These are phyloP conservation scores for Neoscytalidium dimidiatum DNA, from an alignment of 2,329 filamentous ascomycete species.

Conservation along the genomic window DNA sequence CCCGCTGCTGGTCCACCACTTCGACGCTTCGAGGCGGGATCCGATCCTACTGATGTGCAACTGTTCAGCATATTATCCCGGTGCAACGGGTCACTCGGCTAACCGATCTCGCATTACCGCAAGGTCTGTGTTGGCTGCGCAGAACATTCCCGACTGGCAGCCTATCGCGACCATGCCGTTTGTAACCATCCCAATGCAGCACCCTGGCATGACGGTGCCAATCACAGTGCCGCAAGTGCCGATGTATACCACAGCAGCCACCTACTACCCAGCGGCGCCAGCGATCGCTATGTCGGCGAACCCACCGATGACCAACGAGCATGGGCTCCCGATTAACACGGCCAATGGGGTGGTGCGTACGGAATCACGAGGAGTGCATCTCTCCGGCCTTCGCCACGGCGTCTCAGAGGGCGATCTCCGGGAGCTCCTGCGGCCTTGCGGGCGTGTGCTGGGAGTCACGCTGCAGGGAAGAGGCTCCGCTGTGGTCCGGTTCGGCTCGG, in stretches of 20 bases:
- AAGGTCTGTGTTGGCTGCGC: conserved; percentile 23
- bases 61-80: conserved; percentile 32
- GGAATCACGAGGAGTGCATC: conserved; percentile 40
- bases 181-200: neutral
- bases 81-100: conserved; percentile 31
- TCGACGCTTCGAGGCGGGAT: conserved; percentile 24
- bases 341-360: conserved; percentile 37
- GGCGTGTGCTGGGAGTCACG: conserved; percentile 28
- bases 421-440: conserved; percentile 29
- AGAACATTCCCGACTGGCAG: neutral
- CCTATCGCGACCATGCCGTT: neutral
- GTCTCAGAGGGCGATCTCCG: conserved; percentile 30
- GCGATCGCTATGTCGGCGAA: neutral
- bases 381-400: conserved; percentile 34
- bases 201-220: conserved; percentile 25
- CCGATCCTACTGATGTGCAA: conserved; percentile 37
- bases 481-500: conserved; percentile 34
- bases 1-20: conserved; percentile 26
- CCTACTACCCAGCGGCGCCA: conserved; percentile 22
- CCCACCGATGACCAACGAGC: conserved; percentile 26
- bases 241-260: conserved; percentile 17
- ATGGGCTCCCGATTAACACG: conserved; percentile 40
- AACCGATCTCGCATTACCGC: conserved; percentile 34
- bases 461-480: conserved; percentile 32
- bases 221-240: neutral